Percentiles rank a stretch among this genome's conserved stretches.
Evolutionary conservation across 768 basidiomycete species (phyloP).

Genomic region (Mycena alexandri): DNA sequence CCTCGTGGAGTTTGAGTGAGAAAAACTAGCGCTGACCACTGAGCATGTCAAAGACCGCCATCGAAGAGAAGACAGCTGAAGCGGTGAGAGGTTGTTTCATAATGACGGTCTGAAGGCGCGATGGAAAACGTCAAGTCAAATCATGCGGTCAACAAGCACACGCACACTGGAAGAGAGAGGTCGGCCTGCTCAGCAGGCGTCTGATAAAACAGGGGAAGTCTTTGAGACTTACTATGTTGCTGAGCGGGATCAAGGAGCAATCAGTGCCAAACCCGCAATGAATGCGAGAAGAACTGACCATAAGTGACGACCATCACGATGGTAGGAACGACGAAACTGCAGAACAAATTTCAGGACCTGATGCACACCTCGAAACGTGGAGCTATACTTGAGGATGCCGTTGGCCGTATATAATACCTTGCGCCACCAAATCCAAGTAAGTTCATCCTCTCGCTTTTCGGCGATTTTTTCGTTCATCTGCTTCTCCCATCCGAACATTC

Average conservation of each 20-base stretch:
- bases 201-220: neutral
- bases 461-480: conserved; percentile 65
- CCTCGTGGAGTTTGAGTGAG: no score
- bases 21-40: conserved; percentile 52
- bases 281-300: conserved; percentile 41
- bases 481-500: conserved; percentile 68
- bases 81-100: conserved; percentile 56
- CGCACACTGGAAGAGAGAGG: neutral
- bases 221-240: conserved; percentile 31
- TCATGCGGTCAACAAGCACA: neutral
- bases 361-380: neutral
- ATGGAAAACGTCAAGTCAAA: conserved; percentile 2
- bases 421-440: conserved; percentile 64
- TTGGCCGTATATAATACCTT: conserved; percentile 56
- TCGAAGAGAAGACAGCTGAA: conserved; percentile 62
- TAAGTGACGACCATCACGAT: conserved; percentile 76
- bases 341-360: no score
- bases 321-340: conserved; percentile 69
- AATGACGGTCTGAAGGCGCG: conserved; percentile 49
- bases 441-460: conserved; percentile 72
- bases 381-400: conserved; percentile 10
- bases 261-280: neutral
- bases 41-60: conserved; percentile 73
- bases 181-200: no score
- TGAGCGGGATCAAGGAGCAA: neutral